Conservation (phyloP, 345 rosid genomes). For the Lepidium aucheri region DNA sequence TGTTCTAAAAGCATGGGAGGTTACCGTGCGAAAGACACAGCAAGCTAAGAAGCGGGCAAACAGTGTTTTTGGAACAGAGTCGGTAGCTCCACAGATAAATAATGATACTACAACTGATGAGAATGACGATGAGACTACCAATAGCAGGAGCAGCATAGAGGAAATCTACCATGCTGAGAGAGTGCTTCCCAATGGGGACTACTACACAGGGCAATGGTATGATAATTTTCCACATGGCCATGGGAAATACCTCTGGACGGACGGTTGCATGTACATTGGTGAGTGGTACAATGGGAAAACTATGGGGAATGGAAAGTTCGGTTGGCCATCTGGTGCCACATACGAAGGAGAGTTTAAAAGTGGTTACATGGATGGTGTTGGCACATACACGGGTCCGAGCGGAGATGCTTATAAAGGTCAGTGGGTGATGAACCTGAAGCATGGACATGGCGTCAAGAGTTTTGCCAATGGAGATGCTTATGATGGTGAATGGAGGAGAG, state of each 20-base stretch:
- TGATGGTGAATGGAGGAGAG: slow-evolving; percentile 88
- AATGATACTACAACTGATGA: slow-evolving; percentile 33
- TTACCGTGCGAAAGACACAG: slow-evolving; percentile 75
- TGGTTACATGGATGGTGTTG: slow-evolving; percentile 86
- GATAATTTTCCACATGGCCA: slow-evolving; percentile 79
- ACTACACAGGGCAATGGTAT: slow-evolving; percentile 80
- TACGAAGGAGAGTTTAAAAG: slow-evolving; percentile 92
- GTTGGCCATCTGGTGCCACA: slow-evolving; percentile 87
- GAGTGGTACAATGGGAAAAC: slow-evolving; percentile 81
- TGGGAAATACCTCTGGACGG: slow-evolving; percentile 87
- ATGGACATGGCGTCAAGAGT: slow-evolving; percentile 59
- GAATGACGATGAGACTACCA: slow-evolving; percentile 21
- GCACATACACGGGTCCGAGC: slow-evolving; percentile 48
- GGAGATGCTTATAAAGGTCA: slow-evolving; percentile 71
- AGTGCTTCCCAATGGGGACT: slow-evolving; percentile 75
- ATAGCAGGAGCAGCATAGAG: slow-evolving; percentile 2
- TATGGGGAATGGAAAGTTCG: slow-evolving; percentile 76
- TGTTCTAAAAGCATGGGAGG: slow-evolving; percentile 87
- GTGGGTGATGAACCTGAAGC: slow-evolving; percentile 89
- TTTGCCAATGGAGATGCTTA: slow-evolving; percentile 68
- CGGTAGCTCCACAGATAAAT: slow-evolving; percentile 46
- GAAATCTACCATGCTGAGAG: slow-evolving; percentile 59
- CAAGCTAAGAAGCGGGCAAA: slow-evolving; percentile 88
- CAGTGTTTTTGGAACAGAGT: slow-evolving; percentile 66
- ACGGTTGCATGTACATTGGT: slow-evolving; percentile 81